Evolutionary conservation across 2,329 filamentous ascomycete genomes (phyloP), one percentile per base, ranked within the genome.

Genomic region (Chaetomium sp.): DNA sequence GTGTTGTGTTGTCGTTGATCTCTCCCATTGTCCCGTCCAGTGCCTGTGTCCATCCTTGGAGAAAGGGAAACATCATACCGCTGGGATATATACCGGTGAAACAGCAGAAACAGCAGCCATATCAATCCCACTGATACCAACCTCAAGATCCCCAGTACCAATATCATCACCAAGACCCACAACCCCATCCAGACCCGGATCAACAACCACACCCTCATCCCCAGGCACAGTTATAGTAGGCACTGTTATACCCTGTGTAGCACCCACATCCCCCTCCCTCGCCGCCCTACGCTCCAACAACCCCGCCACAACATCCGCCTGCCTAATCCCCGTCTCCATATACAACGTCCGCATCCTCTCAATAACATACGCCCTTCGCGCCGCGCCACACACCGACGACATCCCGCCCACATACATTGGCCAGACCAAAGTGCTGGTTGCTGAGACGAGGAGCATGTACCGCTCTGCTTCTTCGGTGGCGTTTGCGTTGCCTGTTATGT

Each of bases 361-460:
- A 11, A 78, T 65, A 1, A 75, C 72, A 46, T 78, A 79, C 3
- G 68, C 65, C 48, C 72, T 73, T 61, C 72, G 72, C 48, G 71
- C 67, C 3, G 64, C 59, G 1, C 71, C 70, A 56, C 75, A 78
- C 3, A 71, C 72, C 0, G 75, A 74, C 19, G 75, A 77, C 64
- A 76, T 72, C 52, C 76, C 77, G 6, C 76, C 70, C 9, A 74
- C 71, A 54, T 77, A 79, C 3, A 79, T 68, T 4, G 77, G 77
- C 76, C 76, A 79, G 41, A 79, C 72, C 7, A 78, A 70, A 12
- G 74, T 74, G 59, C 77, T 76, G 32, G 75, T 76, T 1, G 75
- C 72, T 7, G 75, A 76, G 0, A 73, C 75, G 6, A 79, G 67
- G 4, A 75, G 73, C 72, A 79, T 74, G 63, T 77, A 76, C 32